Conservation (phyloP, 805 yeast genomes). For the Candida khao-thaluensis region DNA sequence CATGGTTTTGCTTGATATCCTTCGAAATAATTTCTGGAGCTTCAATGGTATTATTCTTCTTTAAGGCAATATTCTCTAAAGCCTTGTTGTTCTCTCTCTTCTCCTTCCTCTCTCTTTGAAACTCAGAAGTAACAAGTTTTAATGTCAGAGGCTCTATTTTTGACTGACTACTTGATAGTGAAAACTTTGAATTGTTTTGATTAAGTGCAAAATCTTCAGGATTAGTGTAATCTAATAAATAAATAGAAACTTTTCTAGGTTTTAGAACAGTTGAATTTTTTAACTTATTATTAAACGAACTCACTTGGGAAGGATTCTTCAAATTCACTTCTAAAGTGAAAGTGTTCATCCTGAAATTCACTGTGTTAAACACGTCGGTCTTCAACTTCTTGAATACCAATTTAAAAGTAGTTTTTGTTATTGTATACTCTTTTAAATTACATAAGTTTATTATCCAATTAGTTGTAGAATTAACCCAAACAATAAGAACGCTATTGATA, state of each 20-base stretch:
- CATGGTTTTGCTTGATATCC: no score
- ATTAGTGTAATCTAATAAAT: constrained; percentile 3
- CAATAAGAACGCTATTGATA: constrained; percentile 8
- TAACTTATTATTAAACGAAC: constrained; percentile 7
- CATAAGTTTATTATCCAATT: constrained; percentile 7
- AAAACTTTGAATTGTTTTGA: no score
- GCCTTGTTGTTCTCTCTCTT: no score
- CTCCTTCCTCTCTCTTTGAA: background rate
- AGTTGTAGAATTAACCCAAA: constrained; percentile 10
- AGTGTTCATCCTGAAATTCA: constrained; percentile 10
- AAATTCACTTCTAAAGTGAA: constrained; percentile 7
- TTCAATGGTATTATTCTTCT: no score
- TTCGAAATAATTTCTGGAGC: no score
- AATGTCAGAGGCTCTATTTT: background rate
- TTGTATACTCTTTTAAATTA: constrained; percentile 2
- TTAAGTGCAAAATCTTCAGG: background rate
- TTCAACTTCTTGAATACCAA: constrained; percentile 11
- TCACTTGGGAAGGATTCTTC: constrained; percentile 1
- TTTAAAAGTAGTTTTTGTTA: background rate
- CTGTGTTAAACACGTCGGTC: constrained; percentile 7
- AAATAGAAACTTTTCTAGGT: constrained; percentile 5
- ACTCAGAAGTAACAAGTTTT: background rate
- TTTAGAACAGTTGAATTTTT: background rate
- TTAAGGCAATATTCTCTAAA: no score
- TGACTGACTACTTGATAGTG: background rate